phyloP scores from a whole-genome alignment of 2,329 filamentous ascomycete genomes.

The Leptosphaerulina australis region DNA sequence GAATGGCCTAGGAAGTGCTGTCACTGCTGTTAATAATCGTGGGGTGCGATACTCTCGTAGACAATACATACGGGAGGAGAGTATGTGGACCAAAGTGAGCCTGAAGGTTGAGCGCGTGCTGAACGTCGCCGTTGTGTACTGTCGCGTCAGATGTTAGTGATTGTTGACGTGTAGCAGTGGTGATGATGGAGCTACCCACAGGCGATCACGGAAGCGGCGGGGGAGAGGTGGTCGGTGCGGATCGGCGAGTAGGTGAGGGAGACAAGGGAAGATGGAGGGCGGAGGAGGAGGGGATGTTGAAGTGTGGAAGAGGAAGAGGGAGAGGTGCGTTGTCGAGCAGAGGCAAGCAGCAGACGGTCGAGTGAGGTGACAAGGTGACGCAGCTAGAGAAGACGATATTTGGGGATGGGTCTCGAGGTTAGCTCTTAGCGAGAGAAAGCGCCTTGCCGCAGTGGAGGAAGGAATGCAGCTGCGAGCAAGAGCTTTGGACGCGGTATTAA shows the following conservation, averaged over 20 bases:
- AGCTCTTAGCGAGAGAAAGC: constrained; percentile 41
- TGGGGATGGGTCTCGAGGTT: constrained; percentile 29
- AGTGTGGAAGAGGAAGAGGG: constrained; percentile 27
- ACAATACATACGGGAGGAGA: constrained; percentile 11
- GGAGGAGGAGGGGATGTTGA: constrained; percentile 26
- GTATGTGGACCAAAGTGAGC: constrained; percentile 18
- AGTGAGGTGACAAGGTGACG: constrained; percentile 31
- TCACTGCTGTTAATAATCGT: constrained; percentile 37
- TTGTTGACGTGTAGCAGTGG: constrained; percentile 30
- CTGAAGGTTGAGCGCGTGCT: constrained; percentile 1
- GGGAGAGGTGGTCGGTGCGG: constrained; percentile 43
- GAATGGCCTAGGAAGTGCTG: constrained; percentile 41
- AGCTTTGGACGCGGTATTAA: neutral
- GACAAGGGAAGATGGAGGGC: constrained; percentile 24
- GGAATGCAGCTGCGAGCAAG: constrained; percentile 24
- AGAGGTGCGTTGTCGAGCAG: constrained; percentile 26
- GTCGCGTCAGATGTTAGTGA: constrained; percentile 28
- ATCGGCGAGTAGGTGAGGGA: constrained; percentile 24
- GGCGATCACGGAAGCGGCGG: constrained; percentile 43
- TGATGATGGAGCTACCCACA: constrained; percentile 36
- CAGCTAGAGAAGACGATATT: constrained; percentile 31
- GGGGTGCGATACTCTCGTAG: constrained; percentile 14
- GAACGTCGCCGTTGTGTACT: constrained; percentile 14
- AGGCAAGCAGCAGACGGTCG: constrained; percentile 23
- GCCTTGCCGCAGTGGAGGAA: constrained; percentile 36